phyloP scores from a whole-genome alignment of 2,329 filamentous ascomycete genomes.

The Pseudopyrenochaeta lycopersici region DNA sequence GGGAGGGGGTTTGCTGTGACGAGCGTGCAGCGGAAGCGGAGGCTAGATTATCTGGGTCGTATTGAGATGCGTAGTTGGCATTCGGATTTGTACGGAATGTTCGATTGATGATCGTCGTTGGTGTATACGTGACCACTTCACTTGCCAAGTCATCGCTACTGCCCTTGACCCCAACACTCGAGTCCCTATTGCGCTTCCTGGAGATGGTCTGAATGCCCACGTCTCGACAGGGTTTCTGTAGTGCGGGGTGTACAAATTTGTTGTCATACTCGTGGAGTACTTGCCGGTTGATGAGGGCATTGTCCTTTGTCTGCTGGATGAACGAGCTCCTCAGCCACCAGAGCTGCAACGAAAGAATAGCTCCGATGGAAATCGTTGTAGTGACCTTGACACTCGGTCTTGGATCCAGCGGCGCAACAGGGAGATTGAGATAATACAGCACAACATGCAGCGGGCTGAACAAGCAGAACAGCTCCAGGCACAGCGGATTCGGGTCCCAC shows the following conservation, averaged over 20 bases:
- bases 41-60: slow-evolving; percentile 70
- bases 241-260: slow-evolving; percentile 90
- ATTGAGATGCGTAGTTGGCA: slow-evolving; percentile 76
- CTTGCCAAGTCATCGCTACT: slow-evolving; percentile 53
- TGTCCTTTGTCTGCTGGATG: slow-evolving; percentile 85
- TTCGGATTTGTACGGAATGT: slow-evolving; percentile 86
- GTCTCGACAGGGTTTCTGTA: slow-evolving; percentile 81
- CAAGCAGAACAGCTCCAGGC: slow-evolving; percentile 81
- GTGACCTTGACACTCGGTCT: slow-evolving; percentile 86
- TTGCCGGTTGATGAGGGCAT: slow-evolving; percentile 84
- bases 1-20: slow-evolving; percentile 35
- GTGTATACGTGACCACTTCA: slow-evolving; percentile 70
- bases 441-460: slow-evolving; percentile 96
- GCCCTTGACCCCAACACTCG: slow-evolving; percentile 50
- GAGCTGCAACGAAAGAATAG: slow-evolving; percentile 79
- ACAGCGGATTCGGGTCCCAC: slow-evolving; percentile 92
- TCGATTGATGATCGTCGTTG: slow-evolving; percentile 70
- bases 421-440: slow-evolving; percentile 88
- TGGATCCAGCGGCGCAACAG: slow-evolving; percentile 76
- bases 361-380: slow-evolving; percentile 79
- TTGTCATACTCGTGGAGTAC: slow-evolving; percentile 95
- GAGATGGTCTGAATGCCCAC: slow-evolving; percentile 79
- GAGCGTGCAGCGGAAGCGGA: slow-evolving; percentile 25
- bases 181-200: slow-evolving; percentile 42
- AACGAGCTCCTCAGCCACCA: slow-evolving; percentile 77